Conservation (phyloP, 768 basidiomycete genomes). For the Lentinula sp. region DNA sequence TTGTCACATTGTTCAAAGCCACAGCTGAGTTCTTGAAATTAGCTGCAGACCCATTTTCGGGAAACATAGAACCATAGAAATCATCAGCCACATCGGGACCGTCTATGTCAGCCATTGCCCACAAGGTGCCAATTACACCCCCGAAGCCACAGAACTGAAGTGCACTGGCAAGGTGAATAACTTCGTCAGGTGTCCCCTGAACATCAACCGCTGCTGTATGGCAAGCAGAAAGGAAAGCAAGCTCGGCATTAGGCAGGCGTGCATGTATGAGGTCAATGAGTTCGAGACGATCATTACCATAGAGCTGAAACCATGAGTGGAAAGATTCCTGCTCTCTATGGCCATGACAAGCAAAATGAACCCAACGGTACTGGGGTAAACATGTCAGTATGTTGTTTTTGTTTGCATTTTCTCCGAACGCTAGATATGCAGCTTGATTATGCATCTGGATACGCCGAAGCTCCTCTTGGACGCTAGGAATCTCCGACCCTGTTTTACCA, state of each 20-base stretch:
- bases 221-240: slow-evolving; percentile 14
- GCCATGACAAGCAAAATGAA: slow-evolving; percentile 23
- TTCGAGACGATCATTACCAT: slow-evolving; percentile 2
- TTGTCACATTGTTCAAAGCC: neutral
- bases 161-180: slow-evolving; percentile 26
- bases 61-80: neutral
- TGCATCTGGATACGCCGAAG: too few species aligned
- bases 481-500: too few species aligned
- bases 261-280: slow-evolving; percentile 6
- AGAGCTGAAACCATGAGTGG: slow-evolving; percentile 11
- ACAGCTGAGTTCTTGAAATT: neutral
- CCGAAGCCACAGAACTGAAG: slow-evolving; percentile 28
- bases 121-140: slow-evolving; percentile 28
- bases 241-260: slow-evolving; percentile 8
- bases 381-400: too few species aligned
- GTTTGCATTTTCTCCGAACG: too few species aligned
- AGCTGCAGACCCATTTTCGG: neutral
- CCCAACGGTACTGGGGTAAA: slow-evolving; percentile 3
- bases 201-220: slow-evolving; percentile 10
- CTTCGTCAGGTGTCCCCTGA: slow-evolving; percentile 21
- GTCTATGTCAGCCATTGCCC: slow-evolving; percentile 12
- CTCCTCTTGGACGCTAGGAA: too few species aligned
- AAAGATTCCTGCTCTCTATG: slow-evolving; percentile 8
- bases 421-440: too few species aligned
- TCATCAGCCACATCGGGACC: neutral